These are phyloP conservation scores for Suillus tomentosus DNA, from an alignment of 768 basidiomycete species.

Conservation along the genomic window DNA sequence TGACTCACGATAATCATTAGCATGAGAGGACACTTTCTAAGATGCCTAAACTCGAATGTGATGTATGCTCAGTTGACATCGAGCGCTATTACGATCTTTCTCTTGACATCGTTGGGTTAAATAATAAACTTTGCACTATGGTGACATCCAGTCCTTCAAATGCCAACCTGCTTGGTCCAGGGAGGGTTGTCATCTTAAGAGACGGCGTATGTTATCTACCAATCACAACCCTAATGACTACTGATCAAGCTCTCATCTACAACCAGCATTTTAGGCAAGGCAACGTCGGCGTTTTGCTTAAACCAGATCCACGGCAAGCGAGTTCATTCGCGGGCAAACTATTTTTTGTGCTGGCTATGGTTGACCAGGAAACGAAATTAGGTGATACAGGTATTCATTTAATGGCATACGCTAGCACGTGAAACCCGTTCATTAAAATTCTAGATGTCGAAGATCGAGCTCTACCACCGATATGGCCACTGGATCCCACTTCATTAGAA, in stretches of 20 bases:
- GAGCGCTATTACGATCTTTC: conserved; percentile 74
- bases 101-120: conserved; percentile 58
- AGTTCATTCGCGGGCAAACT: conserved; percentile 50
- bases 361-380: conserved; percentile 61
- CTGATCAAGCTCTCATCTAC: background rate
- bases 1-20: conserved; percentile 41
- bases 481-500: conserved; percentile 46
- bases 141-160: conserved; percentile 64
- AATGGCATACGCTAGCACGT: background rate
- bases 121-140: conserved; percentile 62
- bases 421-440: conserved; percentile 2
- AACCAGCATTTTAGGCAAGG: conserved; percentile 73
- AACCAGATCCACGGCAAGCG: conserved; percentile 53
- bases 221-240: background rate
- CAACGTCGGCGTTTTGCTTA: conserved; percentile 72
- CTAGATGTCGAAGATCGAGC: conserved; percentile 59
- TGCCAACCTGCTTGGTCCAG: conserved; percentile 63
- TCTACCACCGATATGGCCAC: conserved; percentile 81
- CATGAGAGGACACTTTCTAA: conserved; percentile 67
- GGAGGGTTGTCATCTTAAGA: conserved; percentile 81
- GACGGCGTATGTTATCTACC: conserved; percentile 61
- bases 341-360: conserved; percentile 74
- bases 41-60: conserved; percentile 68
- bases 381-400: conserved; percentile 48
- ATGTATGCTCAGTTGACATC: conserved; percentile 72